A percentile compares a stretch with the other conserved stretches of the same genome.
Evolutionary conservation across 2,329 filamentous ascomycete species (phyloP).

Genomic region (Exophiala alcalophila): DNA sequence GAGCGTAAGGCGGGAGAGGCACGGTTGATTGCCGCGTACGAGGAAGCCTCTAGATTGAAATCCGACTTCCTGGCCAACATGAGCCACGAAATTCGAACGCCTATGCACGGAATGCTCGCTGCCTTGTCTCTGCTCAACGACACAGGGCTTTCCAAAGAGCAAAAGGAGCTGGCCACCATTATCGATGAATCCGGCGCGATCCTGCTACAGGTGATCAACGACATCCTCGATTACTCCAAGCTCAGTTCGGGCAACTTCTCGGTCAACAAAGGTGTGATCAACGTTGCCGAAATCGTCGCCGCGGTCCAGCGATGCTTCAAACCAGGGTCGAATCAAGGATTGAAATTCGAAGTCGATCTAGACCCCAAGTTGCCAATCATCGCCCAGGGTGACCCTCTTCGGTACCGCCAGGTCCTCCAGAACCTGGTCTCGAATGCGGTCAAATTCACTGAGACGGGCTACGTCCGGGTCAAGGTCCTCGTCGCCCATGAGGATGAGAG

Average conservation of each 20-base stretch:
- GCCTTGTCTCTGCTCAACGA: constrained; percentile 58
- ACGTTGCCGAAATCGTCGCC: constrained; percentile 19
- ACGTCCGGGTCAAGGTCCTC: constrained; percentile 42
- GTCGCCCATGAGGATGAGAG: constrained; percentile 27
- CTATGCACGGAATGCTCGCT: constrained; percentile 62
- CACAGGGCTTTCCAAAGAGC: constrained; percentile 52
- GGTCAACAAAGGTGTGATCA: constrained; percentile 38
- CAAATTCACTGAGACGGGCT: constrained; percentile 60
- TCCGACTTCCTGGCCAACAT: constrained; percentile 62
- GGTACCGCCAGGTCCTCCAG: constrained; percentile 61
- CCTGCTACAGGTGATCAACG: constrained; percentile 61
- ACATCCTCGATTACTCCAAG: constrained; percentile 66
- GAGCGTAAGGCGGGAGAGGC: constrained; percentile 48
- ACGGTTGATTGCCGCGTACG: constrained; percentile 56
- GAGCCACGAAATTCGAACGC: constrained; percentile 63
- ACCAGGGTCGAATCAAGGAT: constrained; percentile 21
- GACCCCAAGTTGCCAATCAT: constrained; percentile 46
- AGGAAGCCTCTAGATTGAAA: constrained; percentile 62
- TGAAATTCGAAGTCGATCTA: constrained; percentile 37
- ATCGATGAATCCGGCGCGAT: constrained; percentile 60
- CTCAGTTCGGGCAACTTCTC: constrained; percentile 54
- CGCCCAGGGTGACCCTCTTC: constrained; percentile 56
- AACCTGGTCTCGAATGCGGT: constrained; percentile 60
- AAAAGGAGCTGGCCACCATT: constrained; percentile 56
- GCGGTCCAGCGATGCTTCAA: constrained; percentile 23